A percentile compares a stretch with the other conserved stretches of the same genome.
Evolutionary conservation across 2,329 filamentous ascomycete genomes (phyloP).

Genomic region (Colletotrichum sublineola): DNA sequence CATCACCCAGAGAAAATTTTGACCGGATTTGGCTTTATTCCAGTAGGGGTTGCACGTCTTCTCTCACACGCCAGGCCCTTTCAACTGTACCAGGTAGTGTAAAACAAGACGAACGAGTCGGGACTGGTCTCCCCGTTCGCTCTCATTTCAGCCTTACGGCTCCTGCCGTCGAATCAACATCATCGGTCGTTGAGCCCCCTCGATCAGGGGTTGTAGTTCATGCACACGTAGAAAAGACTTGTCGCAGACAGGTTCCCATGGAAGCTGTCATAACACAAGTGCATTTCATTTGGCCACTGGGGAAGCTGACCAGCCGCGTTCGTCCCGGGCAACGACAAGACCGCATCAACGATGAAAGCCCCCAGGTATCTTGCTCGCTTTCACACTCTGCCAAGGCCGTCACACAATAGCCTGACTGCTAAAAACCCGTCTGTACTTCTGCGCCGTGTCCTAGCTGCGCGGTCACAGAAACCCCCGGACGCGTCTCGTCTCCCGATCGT

Average conservation of each 20-base stretch:
- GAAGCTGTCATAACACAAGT: background rate
- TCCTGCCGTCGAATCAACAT: background rate
- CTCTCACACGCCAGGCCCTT: constrained; percentile 5
- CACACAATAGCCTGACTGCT: background rate
- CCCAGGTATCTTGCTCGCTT: background rate
- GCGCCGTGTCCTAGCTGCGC: constrained; percentile 13
- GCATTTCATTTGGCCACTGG: background rate
- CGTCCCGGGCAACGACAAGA: background rate
- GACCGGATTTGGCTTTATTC: constrained; percentile 12
- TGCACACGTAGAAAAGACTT: background rate
- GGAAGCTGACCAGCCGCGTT: background rate
- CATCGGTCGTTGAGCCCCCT: background rate
- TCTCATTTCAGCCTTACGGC: constrained; percentile 19
- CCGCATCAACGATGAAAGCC: background rate
- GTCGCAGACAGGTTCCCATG: background rate
- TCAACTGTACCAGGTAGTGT: background rate
- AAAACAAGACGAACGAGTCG: constrained; percentile 6
- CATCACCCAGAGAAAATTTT: background rate
- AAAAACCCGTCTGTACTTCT: background rate
- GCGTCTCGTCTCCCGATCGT: constrained; percentile 21
- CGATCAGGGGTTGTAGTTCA: background rate
- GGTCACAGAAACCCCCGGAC: background rate
- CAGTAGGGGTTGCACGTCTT: background rate
- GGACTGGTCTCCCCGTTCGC: background rate
- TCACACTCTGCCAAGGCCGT: background rate